Base-by-base conservation (phyloP, 192 early-diverging fungal species). In the Gigaspora rosea region DNA sequence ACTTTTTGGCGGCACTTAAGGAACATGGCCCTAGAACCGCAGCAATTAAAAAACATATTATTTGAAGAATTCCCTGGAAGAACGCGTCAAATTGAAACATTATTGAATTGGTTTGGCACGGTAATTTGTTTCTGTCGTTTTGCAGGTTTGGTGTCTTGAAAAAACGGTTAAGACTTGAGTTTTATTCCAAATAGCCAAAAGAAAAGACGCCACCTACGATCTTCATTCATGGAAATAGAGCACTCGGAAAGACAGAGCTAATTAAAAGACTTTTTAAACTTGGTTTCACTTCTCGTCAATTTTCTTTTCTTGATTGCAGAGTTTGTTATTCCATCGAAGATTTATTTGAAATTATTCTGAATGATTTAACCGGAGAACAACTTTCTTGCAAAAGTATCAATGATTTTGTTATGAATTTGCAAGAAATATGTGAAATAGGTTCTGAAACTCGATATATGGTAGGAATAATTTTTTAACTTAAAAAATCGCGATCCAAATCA, bases 191-290 rank as follows among this genome's bases (percentile, higher is more conserved):
- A 27, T 52, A 65, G 63, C 63, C 63, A 13, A 18, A 27, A 36
- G 63, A 65, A 65, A 65, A 36, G 35, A 41, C 63, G 18, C 63
- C 63, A 36, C 35, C n/a, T 36, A 35, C 63, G 36, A 65, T 65
- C 36, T 65, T 65, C 36, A 65, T 65, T 35, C 63, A 65, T 4
- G 63, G 63, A 36, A 65, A 65, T 65, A 65, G 63, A 65, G 63
- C 63, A 46, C 36, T 65, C 32, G 63, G 63, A 18, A 65, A 65
- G 36, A 65, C 63, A 18, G 63, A 65, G 36, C 27, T 65, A 36
- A 16, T 65, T 15, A 65, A 65, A 33, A 65, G 35, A 41, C 63
- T 65, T 0, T 65, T 65, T 16, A 16, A 32, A 2, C 27, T 36
- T 18, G 36, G 63, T 4, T 65, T 65, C 8, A 27, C 63, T 16